Evolutionary conservation across 257 asterid species (phyloP), one percentile per base, ranked within the genome.

Genomic region (Solanum raphanifolium): DNA sequence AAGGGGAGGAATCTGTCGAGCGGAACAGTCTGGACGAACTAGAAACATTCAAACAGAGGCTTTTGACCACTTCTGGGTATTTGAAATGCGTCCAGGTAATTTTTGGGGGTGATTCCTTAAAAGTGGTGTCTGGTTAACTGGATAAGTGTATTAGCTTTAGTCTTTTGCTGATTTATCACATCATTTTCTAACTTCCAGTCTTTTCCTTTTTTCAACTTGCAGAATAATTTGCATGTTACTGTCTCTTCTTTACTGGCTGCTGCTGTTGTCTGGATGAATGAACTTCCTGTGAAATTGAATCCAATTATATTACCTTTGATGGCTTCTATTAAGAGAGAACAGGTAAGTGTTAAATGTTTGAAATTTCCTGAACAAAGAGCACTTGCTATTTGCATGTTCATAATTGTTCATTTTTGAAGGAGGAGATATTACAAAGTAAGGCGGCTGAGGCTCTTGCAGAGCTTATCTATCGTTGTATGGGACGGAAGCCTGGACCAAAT

Each of bases 381-480:
- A 27, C 69, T 48, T 29, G 85, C 41, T 9, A 9, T 29, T 81
- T 81, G 68, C 66, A 48, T 81, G 85, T 86, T 88, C 74, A 83
- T 86, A 88, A 76, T 92, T 84, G 23, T 85, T 93, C 75, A 88
- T 72, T 68, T 84, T 88, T 89, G 89, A 90, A 97, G 99, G 99
- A 97, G 93, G 99, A 97, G 90, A 92, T 97, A 83, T 93, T 97
- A 88, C 99, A 97, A 94, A 92, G 79, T 87, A 96, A 94, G 93
- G 98, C 98, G 34, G 99, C 99, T 86, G 99, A 97, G 89, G 94
- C 98, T 71, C 94, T 96, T 62, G 98, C 98, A 87, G 99, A 97
- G 92, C 98, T 97, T 87, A 94, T 97, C 86, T 88, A 92, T 90
- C 90, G 93, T 90, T 97, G 99, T 88, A 94, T 95, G 68, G 92